phyloP scores from a whole-genome alignment of 768 basidiomycete genomes.

The Termitomyces sp. region DNA sequence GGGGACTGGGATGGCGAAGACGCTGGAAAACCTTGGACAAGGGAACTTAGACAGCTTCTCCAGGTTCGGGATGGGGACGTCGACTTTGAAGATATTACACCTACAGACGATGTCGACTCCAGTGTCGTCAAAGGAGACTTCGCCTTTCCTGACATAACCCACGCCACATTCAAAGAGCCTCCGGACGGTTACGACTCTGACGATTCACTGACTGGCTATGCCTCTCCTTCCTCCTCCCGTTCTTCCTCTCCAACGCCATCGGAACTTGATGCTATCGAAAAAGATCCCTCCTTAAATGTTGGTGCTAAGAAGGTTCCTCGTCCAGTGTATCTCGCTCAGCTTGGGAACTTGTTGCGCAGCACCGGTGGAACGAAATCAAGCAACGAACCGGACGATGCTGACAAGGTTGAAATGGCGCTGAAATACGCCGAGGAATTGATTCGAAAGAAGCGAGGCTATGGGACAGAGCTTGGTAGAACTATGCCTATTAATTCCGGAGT shows the following conservation, averaged over 20 bases:
- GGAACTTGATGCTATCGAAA: conserved; percentile 78
- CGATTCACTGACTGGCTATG: conserved; percentile 81
- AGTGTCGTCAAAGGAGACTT: neutral
- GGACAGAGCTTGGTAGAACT: conserved; percentile 78
- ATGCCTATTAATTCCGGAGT: neutral
- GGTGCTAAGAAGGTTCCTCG: conserved; percentile 63
- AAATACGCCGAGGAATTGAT: conserved; percentile 78
- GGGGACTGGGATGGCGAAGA: conserved; percentile 79
- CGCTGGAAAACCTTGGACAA: conserved; percentile 58
- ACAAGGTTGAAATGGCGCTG: conserved; percentile 77
- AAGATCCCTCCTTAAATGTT: conserved; percentile 75
- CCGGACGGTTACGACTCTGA: conserved; percentile 63
- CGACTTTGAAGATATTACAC: conserved; percentile 17
- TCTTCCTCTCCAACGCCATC: conserved; percentile 77
- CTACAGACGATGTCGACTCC: neutral
- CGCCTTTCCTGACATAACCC: conserved; percentile 2
- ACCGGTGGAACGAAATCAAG: conserved; percentile 43
- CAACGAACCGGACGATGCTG: conserved; percentile 61
- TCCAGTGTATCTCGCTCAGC: conserved; percentile 87
- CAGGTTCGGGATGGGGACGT: conserved; percentile 47
- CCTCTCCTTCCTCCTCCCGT: conserved; percentile 57
- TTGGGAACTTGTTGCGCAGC: conserved; percentile 70
- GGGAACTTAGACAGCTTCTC: conserved; percentile 51
- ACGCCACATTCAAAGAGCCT: conserved; percentile 16
- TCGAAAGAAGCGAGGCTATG: conserved; percentile 76